Base-by-base conservation (phyloP, 148 eudicot species). In the Mesembryanthemum crystallinum region DNA sequence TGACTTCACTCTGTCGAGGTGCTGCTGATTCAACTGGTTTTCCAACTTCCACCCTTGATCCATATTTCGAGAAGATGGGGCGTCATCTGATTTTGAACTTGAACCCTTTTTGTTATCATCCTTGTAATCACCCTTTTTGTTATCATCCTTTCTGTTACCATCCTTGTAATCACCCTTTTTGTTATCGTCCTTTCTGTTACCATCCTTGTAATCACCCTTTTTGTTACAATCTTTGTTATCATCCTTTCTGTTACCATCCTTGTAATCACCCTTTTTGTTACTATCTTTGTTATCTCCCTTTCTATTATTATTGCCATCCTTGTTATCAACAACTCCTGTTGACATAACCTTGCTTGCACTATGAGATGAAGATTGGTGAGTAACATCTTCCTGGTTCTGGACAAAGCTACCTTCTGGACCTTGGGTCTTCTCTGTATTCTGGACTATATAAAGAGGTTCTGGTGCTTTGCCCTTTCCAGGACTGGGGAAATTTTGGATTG, bases 1-100 rank as follows among this genome's bases (percentile, higher is more conserved):
- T 3, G 89, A 86, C 73, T 87, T 91, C 49, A 84, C 76, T 77
- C 84, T 76, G 49, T 91, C 90, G 42, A 84, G 57, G 69, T 72
- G 82, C 28, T 72, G 82, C 28, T 84, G 84, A 74, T 72, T 67
- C 23, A 74, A 45, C 33, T 70, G 87, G 11, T 61, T 76, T 73
- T 81, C 87, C n/a, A 64, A 33, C 61, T 17, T 81, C 78, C 51
- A 66, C 52, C 82, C 86, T 76, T 43, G 76, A 69, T 88, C 85
- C 0, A 35, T 68, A 79, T 75, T 75, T 54, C 78, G 85, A 65
- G 71, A 61, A 14, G 80, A 57, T 25, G 73, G 62, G 25, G 73
- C 27, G 33, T 79, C 39, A 35, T 35, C 83, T 57, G 77, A 61
- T 64, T 78, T 83, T 33, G 49, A 64, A 61, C 54, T 58, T 1